Evolutionary conservation across 305 asterid species (phyloP), one percentile per base, ranked within the genome.

Genomic region (Salvia sclarea): DNA sequence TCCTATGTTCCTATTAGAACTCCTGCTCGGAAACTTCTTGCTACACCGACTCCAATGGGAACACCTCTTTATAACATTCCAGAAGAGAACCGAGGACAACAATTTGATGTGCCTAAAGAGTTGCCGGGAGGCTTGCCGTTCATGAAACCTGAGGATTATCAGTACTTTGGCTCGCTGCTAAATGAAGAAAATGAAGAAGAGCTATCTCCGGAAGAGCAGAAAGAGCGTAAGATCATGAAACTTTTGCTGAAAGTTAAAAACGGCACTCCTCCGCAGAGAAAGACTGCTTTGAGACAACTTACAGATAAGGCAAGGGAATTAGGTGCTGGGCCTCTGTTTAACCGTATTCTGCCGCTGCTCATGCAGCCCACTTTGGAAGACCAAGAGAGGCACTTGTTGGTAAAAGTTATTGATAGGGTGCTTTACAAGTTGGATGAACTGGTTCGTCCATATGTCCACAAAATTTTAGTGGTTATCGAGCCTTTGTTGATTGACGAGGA

Each of bases 231-330:
- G 84, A 87, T 90, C 71, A 93, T 87, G 97, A 93, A 90, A 69
- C 89, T 90, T 24, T 70, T 93, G 84, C 91, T 93, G 28, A 93
- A 93, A 78, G 94, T 90, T 49, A 93, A 90, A 74, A 93, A 90
- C n/a, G 98, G 98, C 10, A 93, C 98, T 48, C 97, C 98, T n/a
- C 92, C 97, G 0, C 98, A 93, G 84, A 85, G 98, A 77, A 93
- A 93, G 85, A 93, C 98, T 69, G 98, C 98, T 61, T 61, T 93
- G 87, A 84, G 98, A 59, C 98, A 93, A 81, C 85, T 93, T 66
- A 90, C 97, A 3, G 97, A 93, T 72, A 93, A 93, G 85, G 97
- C 98, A 44, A 86, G 97, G 76, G 98, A 93, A 61, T 76, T 93
- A 52, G 98, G 98, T 78, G 95, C 98, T 28, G 98, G 98, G 55